Conservation (phyloP, 1,284 basidiomycete species). For the Pascua guehoae region DNA sequence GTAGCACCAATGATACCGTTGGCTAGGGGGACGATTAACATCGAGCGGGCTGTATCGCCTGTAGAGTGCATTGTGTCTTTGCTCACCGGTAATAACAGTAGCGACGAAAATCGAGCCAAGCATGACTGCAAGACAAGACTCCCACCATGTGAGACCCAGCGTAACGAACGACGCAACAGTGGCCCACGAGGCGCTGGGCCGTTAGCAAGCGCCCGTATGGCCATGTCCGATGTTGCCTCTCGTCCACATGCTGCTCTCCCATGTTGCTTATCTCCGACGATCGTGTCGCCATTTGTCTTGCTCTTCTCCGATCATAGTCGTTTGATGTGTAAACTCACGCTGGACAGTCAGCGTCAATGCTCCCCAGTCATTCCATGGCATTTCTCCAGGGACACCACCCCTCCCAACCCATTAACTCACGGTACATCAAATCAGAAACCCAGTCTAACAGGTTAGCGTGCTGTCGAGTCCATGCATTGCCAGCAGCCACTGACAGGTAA, state of each 20-base stretch:
- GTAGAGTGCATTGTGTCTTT: not conserved
- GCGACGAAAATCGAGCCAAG: slow-evolving; percentile 8
- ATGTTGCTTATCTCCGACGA: not conserved
- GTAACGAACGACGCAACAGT: slow-evolving; percentile 33
- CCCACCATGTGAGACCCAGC: slow-evolving; percentile 42
- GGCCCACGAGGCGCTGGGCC: slow-evolving; percentile 48
- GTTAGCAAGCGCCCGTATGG: slow-evolving; percentile 37
- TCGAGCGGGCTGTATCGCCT: not conserved
- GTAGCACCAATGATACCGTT: slow-evolving; percentile 68
- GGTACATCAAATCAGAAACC: slow-evolving; percentile 40
- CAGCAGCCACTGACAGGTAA: slow-evolving; percentile 8
- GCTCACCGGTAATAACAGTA: slow-evolving; percentile 10
- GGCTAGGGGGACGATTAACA: not conserved
- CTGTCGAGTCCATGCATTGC: not conserved
- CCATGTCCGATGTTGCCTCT: too few species aligned
- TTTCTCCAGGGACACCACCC: not conserved
- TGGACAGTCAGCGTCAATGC: too few species aligned
- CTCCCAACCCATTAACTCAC: slow-evolving; percentile 4
- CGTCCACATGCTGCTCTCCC: too few species aligned
- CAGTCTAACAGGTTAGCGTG: slow-evolving; percentile 23
- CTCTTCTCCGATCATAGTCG: too few species aligned
- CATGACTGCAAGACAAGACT: slow-evolving; percentile 18
- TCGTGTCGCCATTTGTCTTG: not conserved
- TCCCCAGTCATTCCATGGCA: too few species aligned
- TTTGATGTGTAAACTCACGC: too few species aligned